A percentile compares a stretch with the other conserved stretches of the same genome.
Conservation (phyloP, 2,329 filamentous ascomycete species). For the Penicillium frequentans region DNA sequence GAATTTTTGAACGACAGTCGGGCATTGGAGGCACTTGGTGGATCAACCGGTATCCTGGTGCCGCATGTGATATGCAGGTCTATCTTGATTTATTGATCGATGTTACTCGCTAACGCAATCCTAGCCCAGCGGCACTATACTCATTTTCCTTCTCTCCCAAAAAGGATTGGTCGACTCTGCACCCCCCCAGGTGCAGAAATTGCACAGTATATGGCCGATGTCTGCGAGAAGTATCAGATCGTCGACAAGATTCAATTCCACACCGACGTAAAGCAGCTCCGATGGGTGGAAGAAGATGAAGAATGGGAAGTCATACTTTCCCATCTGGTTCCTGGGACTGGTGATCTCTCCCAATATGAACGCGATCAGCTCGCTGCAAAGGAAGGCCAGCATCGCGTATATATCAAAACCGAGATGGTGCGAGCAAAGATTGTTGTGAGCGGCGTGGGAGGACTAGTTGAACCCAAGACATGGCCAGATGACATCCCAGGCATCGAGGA, state of each 20-base stretch:
- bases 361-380: slow-evolving; percentile 45
- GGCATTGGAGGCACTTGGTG: slow-evolving; percentile 66
- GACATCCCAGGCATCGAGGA: slow-evolving; percentile 53
- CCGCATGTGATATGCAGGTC: slow-evolving; percentile 56
- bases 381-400: slow-evolving; percentile 50
- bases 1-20: slow-evolving; percentile 60
- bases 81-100: not conserved
- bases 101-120: not conserved
- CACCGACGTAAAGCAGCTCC: slow-evolving; percentile 55
- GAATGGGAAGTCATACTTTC: slow-evolving; percentile 57
- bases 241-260: slow-evolving; percentile 60
- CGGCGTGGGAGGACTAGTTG: slow-evolving; percentile 57
- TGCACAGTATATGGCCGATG: slow-evolving; percentile 52
- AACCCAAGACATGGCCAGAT: slow-evolving; percentile 53
- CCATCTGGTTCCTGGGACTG: slow-evolving; percentile 53
- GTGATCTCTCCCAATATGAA: slow-evolving; percentile 53
- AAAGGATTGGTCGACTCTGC: slow-evolving; percentile 51
- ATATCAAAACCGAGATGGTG: slow-evolving; percentile 52
- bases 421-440: slow-evolving; percentile 57
- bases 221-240: slow-evolving; percentile 54
- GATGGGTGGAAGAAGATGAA: slow-evolving; percentile 55
- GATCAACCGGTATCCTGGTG: slow-evolving; percentile 61
- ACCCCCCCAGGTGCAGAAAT: slow-evolving; percentile 54
- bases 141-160: slow-evolving; percentile 59
- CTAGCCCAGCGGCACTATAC: slow-evolving; percentile 56